Percentiles rank a stretch among this genome's conserved stretches.
Conservation (phyloP, 805 yeast species). For the Schizosaccharomyces osmophilus region DNA sequence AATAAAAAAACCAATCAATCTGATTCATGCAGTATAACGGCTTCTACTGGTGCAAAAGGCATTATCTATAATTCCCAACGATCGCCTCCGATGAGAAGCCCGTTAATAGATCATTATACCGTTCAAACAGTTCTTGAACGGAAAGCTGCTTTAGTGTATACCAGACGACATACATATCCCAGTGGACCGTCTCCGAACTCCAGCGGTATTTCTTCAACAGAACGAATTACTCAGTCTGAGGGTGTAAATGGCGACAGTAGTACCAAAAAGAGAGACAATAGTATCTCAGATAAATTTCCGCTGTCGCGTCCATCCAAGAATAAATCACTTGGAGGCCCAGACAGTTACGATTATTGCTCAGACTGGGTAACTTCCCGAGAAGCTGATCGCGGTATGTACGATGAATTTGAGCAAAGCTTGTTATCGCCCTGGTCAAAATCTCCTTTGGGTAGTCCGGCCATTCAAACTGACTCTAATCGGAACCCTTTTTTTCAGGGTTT, state of each 20-base stretch:
- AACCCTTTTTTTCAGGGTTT: slow-evolving; percentile 11
- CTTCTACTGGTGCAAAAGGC: slow-evolving; percentile 1
- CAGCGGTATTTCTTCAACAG: no score
- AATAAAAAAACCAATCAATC: no score
- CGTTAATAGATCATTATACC: neutral
- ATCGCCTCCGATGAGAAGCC: neutral
- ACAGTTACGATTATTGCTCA: no score
- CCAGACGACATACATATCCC: no score
- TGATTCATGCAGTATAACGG: slow-evolving; percentile 6
- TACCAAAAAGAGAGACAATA: no score
- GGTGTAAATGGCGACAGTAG: no score
- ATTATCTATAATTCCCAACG: neutral
- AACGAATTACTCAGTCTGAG: no score
- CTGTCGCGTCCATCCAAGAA: no score
- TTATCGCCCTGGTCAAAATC: slow-evolving; percentile 14
- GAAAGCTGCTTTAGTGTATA: neutral
- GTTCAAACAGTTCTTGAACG: neutral
- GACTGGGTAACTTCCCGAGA: no score
- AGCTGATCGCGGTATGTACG: slow-evolving; percentile 5
- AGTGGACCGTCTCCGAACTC: no score
- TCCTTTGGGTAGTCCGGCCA: slow-evolving; percentile 15
- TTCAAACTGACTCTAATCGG: slow-evolving; percentile 9
- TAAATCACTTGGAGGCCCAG: no score
- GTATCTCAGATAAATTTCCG: no score
- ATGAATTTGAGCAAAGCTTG: slow-evolving; percentile 12